Conservation (phyloP, 164 flowering plant genomes). For the Aristolochia californica region DNA sequence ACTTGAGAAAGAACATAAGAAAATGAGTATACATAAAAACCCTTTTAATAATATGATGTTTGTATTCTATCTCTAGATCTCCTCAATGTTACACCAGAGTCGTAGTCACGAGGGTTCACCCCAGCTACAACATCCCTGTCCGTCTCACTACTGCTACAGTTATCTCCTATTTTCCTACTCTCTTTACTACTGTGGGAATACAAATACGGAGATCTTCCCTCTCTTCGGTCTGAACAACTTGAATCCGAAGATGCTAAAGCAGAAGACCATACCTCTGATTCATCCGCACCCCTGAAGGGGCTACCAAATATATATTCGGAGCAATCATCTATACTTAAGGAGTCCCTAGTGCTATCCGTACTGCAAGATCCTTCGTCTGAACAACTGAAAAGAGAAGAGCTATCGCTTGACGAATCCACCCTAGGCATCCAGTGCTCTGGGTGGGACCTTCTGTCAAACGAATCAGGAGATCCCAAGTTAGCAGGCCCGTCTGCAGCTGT, state of each 20-base stretch:
- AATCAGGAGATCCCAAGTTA: constrained; percentile 7
- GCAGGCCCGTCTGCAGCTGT: not conserved
- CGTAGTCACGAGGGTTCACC: too few species aligned
- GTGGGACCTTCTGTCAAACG: constrained; percentile 18
- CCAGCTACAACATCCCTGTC: constrained; percentile 4
- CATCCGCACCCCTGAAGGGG: constrained; percentile 29
- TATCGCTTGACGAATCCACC: constrained; percentile 70
- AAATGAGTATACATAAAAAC: constrained; percentile 2
- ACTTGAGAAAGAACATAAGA: too few species aligned
- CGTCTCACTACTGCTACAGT: constrained; percentile 2
- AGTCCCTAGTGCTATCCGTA: constrained; percentile 65
- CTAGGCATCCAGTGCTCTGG: constrained; percentile 24
- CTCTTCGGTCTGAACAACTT: not conserved
- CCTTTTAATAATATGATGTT: constrained; percentile 2
- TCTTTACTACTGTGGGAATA: too few species aligned
- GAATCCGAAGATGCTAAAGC: not conserved
- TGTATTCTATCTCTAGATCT: constrained; percentile 4
- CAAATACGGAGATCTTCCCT: not conserved
- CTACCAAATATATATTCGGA: constrained; percentile 56
- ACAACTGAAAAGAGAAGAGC: constrained; percentile 60
- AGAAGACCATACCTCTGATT: constrained; percentile 26
- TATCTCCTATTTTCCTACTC: constrained; percentile 1
- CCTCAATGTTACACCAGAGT: constrained; percentile 9
- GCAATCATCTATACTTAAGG: constrained; percentile 61
- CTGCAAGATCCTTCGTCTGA: constrained; percentile 83